Evolutionary conservation across 2,329 filamentous ascomycete genomes (phyloP), one percentile per base, ranked within the genome.

Genomic region (Pyrenophora tritici-repentis): DNA sequence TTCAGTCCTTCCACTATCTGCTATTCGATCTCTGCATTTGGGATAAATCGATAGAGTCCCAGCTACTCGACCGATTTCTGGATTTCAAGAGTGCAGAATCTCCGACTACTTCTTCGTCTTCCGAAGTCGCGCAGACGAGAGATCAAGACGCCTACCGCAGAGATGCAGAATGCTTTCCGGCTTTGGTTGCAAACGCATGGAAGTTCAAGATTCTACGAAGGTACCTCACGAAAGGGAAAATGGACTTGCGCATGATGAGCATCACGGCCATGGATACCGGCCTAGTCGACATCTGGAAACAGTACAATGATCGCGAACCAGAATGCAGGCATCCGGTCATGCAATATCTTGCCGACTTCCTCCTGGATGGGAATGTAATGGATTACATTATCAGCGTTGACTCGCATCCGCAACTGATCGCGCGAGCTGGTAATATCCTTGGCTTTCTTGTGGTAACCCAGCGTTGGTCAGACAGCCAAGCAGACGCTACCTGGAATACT

Each of bases 331-430:
- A 81, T 61, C 79, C 81, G 1, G 78, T 90, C 41, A 77, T 93
- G 57, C 79, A 82, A 10, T 87, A 88, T 61, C 77, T 95, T 45
- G 85, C 89, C 4, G 78, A 83, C 18, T 87, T 89, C 58, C 78
- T 97, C 29, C 79, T 87, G 13, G 76, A 81, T 6, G 87, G 88
- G 33, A 85, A 86, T 45, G 78, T 97, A 20, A 83, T 96, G 18
- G 85, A 91, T 52, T 97, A 97, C 72, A 86, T 99, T 38, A 83
- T 97, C 43, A 90, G 93, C 2, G 86, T 93, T 12, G 91, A 91
- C 48, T 97, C 93, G 26, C 94, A 97, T 66, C 91, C 92, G 1
- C 91, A 96, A 67, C 85, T 97, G 45, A 94, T 95, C 16, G 81
- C 83, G 31, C 86, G 91, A 60, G 90, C 90, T 65, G 81, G 83